Conservation (phyloP, 73 alveolate species). For the Tetrahymena thermophila region DNA sequence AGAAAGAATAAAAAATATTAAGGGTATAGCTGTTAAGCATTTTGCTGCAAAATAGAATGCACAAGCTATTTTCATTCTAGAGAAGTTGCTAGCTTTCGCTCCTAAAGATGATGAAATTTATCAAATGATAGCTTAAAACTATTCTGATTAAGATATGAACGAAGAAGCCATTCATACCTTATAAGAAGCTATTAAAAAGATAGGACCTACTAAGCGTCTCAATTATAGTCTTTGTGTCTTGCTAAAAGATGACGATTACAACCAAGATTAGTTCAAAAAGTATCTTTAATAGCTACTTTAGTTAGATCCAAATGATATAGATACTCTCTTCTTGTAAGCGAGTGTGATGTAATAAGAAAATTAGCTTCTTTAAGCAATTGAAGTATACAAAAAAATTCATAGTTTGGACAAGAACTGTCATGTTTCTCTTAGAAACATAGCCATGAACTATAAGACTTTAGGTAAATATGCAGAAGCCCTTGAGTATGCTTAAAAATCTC, state of each 20-base stretch:
- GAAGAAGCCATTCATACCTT: background rate
- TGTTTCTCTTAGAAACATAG: background rate
- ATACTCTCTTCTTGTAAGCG: background rate
- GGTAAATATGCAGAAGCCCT: background rate
- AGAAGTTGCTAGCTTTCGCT: background rate
- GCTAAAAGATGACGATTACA: background rate
- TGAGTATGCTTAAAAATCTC: background rate
- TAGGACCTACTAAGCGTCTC: background rate
- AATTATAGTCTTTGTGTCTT: background rate
- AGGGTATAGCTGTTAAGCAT: background rate
- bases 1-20: background rate
- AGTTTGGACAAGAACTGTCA: background rate
- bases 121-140: background rate
- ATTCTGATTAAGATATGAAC: background rate
- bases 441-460: background rate
- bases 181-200: background rate
- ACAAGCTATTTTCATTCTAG: background rate
- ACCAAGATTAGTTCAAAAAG: background rate
- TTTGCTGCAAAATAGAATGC: background rate
- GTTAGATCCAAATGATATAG: background rate
- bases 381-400: background rate
- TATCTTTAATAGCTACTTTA: background rate
- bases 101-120: background rate
- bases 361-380: background rate
- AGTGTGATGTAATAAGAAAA: background rate